These are phyloP conservation scores for Penicillium turbatum DNA, from an alignment of 495 filamentous ascomycete species.

Conservation along the genomic window DNA sequence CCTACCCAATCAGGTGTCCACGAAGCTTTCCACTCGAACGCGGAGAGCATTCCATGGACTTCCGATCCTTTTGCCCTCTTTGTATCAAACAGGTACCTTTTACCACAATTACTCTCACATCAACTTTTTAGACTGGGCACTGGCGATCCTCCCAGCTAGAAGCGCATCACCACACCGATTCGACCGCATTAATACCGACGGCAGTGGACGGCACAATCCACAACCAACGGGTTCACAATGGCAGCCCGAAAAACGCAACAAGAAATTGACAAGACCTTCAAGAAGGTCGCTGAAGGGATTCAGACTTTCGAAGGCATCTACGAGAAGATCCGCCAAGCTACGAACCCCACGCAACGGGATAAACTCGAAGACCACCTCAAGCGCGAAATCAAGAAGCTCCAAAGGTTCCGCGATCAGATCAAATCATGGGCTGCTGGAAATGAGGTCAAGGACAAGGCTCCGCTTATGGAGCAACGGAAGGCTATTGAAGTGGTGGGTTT, in stretches of 20 bases:
- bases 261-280: conserved; percentile 98
- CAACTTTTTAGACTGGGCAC: conserved; percentile 5
- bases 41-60: conserved; percentile 17
- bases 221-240: conserved; percentile 52
- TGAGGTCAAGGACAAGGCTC: conserved; percentile 98
- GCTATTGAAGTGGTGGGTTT: conserved; percentile 82
- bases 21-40: conserved; percentile 27
- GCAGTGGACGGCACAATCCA: conserved; percentile 24
- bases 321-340: conserved; percentile 89
- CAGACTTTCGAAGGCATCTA: conserved; percentile 85
- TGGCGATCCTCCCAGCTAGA: conserved; percentile 17
- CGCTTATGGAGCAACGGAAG: conserved; percentile 85
- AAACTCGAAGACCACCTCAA: conserved; percentile 97
- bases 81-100: conserved; percentile 13
- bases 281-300: conserved; percentile 92
- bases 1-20: conserved; percentile 23
- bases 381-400: conserved; percentile 99
- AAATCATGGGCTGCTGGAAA: conserved; percentile 97
- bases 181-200: conserved; percentile 13
- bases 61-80: conserved; percentile 13
- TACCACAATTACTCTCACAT: conserved; percentile 5
- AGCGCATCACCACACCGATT: conserved; percentile 13
- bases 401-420: conserved; percentile 95
- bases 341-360: conserved; percentile 92
- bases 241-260: conserved; percentile 91